phyloP scores from a whole-genome alignment of 1,139 yeast species.

The Yamadazyma atmosphaerica region DNA sequence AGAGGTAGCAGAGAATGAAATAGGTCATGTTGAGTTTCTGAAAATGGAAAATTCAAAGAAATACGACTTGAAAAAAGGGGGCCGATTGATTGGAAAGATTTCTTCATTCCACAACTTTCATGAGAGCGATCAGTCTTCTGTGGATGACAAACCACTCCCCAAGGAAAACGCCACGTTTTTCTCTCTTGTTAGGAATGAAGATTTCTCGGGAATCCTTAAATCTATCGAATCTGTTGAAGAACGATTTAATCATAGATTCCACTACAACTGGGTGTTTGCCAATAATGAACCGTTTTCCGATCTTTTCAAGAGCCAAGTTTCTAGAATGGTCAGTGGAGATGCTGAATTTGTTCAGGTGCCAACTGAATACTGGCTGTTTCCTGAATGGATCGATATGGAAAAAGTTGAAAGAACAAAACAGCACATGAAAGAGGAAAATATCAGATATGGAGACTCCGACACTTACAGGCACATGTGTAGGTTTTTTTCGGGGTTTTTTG shows the following conservation, averaged over 20 bases:
- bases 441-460: conserved; percentile 76
- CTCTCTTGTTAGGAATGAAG: conserved; percentile 72
- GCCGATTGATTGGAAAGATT: conserved; percentile 6
- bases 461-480: conserved; percentile 74
- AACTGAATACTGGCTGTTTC: conserved; percentile 45
- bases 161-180: conserved; percentile 58
- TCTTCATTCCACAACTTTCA: not conserved
- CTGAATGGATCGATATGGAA: conserved; percentile 27
- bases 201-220: conserved; percentile 62
- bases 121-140: not conserved
- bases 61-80: not conserved
- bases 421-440: conserved; percentile 23
- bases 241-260: conserved; percentile 83
- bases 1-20: not conserved
- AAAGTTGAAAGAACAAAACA: conserved; percentile 59
- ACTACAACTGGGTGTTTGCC: conserved; percentile 84
- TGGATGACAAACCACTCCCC: not conserved
- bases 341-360: conserved; percentile 64
- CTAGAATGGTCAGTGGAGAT: conserved; percentile 49
- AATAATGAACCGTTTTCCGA: conserved; percentile 72
- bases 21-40: not conserved
- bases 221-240: conserved; percentile 73
- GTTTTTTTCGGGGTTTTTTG: conserved; percentile 74
- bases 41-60: not conserved
- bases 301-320: conserved; percentile 54